Conservation (phyloP, 192 early-diverging fungal genomes). For the Haplosporangium gracile region DNA sequence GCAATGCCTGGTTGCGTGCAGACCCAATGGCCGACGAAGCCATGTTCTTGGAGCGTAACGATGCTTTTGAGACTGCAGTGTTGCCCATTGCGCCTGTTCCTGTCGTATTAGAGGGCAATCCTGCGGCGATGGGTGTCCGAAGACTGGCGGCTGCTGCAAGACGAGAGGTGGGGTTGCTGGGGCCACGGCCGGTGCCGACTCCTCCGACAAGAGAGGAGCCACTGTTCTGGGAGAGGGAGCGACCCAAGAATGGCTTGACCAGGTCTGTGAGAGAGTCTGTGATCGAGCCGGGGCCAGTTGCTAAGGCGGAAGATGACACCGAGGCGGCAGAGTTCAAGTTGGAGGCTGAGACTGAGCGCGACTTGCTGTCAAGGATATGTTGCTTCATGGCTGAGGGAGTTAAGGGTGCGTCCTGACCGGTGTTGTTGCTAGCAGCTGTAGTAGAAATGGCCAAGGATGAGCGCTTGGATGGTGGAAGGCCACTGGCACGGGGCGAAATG, state of each 20-base stretch:
- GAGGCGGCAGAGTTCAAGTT: not conserved
- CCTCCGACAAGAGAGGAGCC: slow-evolving; percentile 16
- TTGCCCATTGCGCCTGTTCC: slow-evolving; percentile 45
- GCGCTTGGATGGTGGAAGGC: slow-evolving; percentile 27
- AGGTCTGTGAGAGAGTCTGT: slow-evolving; percentile 37
- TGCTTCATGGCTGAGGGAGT: slow-evolving; percentile 39
- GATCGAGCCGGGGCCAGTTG: slow-evolving; percentile 4
- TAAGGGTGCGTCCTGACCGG: slow-evolving; percentile 29
- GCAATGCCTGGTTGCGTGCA: slow-evolving; percentile 36
- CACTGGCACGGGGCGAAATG: slow-evolving; percentile 17
- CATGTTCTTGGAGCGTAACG: slow-evolving; percentile 41
- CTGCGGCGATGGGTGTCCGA: slow-evolving; percentile 50
- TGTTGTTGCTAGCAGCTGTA: not conserved
- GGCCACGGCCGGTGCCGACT: slow-evolving; percentile 26
- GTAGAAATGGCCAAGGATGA: slow-evolving; percentile 23
- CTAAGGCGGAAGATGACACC: not conserved
- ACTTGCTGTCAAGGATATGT: slow-evolving; percentile 35
- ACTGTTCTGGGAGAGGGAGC: slow-evolving; percentile 5
- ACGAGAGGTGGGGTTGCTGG: slow-evolving; percentile 22
- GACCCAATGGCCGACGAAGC: slow-evolving; percentile 43
- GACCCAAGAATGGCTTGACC: slow-evolving; percentile 42
- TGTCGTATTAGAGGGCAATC: slow-evolving; percentile 31
- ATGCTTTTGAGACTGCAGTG: slow-evolving; percentile 37
- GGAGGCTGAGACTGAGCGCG: slow-evolving; percentile 16
- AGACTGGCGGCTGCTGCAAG: slow-evolving; percentile 35